Conservation (phyloP, 108 stramenopile species). For the Asterionellopsis glacialis region DNA sequence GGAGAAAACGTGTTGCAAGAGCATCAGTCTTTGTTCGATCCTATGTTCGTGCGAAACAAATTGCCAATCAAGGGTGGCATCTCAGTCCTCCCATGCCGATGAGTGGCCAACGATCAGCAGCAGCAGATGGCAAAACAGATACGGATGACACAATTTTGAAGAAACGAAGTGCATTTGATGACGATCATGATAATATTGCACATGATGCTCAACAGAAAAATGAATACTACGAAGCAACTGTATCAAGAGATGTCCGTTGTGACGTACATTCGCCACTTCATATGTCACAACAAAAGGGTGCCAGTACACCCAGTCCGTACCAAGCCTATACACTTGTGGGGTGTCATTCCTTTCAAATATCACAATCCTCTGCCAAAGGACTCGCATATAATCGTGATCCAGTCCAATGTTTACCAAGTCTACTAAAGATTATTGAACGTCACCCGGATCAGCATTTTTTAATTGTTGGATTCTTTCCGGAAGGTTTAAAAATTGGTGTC, state of each 20-base stretch:
- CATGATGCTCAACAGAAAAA: slow-evolving; percentile 46
- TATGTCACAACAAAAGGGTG: background rate
- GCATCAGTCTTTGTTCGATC: slow-evolving; percentile 54
- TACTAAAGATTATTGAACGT: slow-evolving; percentile 34
- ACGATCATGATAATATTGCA: slow-evolving; percentile 46
- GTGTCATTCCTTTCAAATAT: slow-evolving; percentile 34
- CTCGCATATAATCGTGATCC: slow-evolving; percentile 37
- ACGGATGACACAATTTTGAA: slow-evolving; percentile 3
- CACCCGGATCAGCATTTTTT: slow-evolving; percentile 63
- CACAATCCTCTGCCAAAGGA: slow-evolving; percentile 7
- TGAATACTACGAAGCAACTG: slow-evolving; percentile 67
- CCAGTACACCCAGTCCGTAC: slow-evolving; percentile 28
- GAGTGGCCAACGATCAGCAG: slow-evolving; percentile 2
- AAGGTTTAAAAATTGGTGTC: slow-evolving; percentile 12
- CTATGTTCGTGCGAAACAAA: slow-evolving; percentile 37
- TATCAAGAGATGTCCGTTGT: slow-evolving; percentile 51
- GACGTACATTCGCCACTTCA: slow-evolving; percentile 12
- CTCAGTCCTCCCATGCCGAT: slow-evolving; percentile 6
- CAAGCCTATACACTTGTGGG: slow-evolving; percentile 62
- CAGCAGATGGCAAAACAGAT: background rate
- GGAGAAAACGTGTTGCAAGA: slow-evolving; percentile 52
- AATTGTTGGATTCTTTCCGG: slow-evolving; percentile 23
- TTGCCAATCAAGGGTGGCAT: slow-evolving; percentile 62
- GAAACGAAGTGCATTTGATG: slow-evolving; percentile 58
- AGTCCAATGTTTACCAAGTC: slow-evolving; percentile 45